A percentile compares a stretch with the other conserved stretches of the same genome.
Evolutionary conservation across 352 stramenopile genomes (phyloP).

Genomic region (Elongisporangium anandrum): DNA sequence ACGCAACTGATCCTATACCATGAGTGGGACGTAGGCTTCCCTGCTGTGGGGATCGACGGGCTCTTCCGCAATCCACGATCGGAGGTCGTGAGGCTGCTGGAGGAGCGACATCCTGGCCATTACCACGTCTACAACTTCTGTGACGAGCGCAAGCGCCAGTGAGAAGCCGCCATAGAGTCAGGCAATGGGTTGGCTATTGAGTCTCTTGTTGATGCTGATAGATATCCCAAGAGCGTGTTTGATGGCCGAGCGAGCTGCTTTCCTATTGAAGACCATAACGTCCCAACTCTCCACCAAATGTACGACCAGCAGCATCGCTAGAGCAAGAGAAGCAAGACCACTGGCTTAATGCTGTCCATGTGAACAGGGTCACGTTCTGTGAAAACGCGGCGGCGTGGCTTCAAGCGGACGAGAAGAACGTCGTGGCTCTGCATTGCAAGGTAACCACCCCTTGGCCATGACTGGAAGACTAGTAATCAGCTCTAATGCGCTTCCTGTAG

Average conservation of each 20-base stretch:
- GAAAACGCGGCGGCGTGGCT: conserved; percentile 68
- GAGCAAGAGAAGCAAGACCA: not conserved
- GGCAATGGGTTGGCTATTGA: not conserved
- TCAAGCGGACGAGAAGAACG: conserved; percentile 22
- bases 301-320: conserved; percentile 11
- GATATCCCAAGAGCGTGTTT: conserved; percentile 54
- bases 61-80: conserved; percentile 58
- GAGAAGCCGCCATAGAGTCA: not conserved
- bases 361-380: conserved; percentile 60
- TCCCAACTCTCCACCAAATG: conserved; percentile 63
- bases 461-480: not conserved
- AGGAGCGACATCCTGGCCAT: conserved; percentile 33
- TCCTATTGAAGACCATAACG: conserved; percentile 73
- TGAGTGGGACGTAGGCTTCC: no score
- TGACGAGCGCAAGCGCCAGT: conserved; percentile 47
- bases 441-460: conserved; percentile 5
- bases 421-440: conserved; percentile 77
- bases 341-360: not conserved
- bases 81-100: conserved; percentile 51
- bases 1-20: no score
- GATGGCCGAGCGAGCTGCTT: conserved; percentile 39
- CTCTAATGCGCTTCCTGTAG: conserved; percentile 8
- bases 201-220: conserved; percentile 8
- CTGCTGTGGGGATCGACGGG: conserved; percentile 45
- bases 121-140: conserved; percentile 85